Percentiles rank a stretch among this genome's conserved stretches.
Conservation (phyloP, 192 early-diverging fungal genomes). For the Backusella tarrabulga region DNA sequence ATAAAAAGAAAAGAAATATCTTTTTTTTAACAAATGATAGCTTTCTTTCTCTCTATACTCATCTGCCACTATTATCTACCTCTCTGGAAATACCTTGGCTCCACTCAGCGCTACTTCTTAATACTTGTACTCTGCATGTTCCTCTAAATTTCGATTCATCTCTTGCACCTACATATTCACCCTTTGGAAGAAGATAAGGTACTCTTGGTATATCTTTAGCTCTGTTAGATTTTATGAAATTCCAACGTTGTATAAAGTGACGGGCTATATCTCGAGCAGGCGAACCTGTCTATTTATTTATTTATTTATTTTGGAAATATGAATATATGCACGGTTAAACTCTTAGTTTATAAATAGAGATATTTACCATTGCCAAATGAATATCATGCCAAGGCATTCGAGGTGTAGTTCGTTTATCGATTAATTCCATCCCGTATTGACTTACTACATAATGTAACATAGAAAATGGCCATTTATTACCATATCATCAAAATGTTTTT, state of each 20-base stretch:
- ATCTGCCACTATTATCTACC: conserved; percentile 3
- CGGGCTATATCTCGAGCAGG: conserved; percentile 80
- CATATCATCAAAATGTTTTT: not conserved
- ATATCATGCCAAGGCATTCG: conserved; percentile 96
- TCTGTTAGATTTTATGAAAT: conserved; percentile 78
- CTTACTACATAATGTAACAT: conserved; percentile 15
- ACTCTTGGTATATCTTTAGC: conserved; percentile 55
- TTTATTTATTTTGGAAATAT: not conserved
- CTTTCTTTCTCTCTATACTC: not conserved
- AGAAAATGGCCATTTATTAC: not conserved
- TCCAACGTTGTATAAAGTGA: conserved; percentile 94
- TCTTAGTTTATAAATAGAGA: not conserved
- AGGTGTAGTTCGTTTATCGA: conserved; percentile 44
- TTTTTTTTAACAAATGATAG: not conserved
- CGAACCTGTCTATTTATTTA: conserved; percentile 52
- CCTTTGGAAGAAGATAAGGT: conserved; percentile 73
- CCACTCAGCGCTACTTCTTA: conserved; percentile 73
- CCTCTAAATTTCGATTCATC: conserved; percentile 64
- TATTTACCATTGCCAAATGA: conserved; percentile 63
- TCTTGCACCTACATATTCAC: conserved; percentile 63
- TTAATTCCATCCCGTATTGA: conserved; percentile 33
- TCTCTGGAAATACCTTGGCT: conserved; percentile 61
- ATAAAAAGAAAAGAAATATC: not conserved
- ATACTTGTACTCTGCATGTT: conserved; percentile 64
- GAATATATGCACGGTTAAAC: not conserved